Conservation (phyloP, 108 stramenopile genomes). For the Schizochytrium sp. region DNA sequence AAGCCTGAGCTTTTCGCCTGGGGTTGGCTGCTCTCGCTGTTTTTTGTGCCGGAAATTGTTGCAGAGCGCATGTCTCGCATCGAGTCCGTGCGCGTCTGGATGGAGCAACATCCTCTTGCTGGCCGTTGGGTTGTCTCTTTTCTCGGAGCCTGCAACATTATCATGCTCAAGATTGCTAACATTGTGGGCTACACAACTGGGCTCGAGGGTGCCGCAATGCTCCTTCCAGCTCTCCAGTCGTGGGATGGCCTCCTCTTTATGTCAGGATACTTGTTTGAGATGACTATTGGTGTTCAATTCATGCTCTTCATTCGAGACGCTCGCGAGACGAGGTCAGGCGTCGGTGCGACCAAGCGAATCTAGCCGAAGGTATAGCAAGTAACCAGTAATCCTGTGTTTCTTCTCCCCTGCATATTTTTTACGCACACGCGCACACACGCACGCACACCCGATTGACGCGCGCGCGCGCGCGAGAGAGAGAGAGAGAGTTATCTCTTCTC, state of each 20-base stretch:
- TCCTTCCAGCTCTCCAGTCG: neutral
- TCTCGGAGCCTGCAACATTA: constrained; percentile 24
- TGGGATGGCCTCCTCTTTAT: neutral
- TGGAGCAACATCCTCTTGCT: neutral
- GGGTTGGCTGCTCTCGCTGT: constrained; percentile 41
- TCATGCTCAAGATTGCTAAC: constrained; percentile 41
- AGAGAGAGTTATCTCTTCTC: no score
- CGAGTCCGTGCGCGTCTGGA: neutral
- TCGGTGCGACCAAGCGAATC: no score
- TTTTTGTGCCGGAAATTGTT: constrained; percentile 37
- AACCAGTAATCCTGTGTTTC: no score
- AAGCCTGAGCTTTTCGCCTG: constrained; percentile 46
- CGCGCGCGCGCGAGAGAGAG: no score
- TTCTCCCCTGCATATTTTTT: no score
- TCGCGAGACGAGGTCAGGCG: no score
- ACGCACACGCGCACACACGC: no score
- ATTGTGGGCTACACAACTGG: constrained; percentile 46
- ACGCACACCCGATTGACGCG: no score
- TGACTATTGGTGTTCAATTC: neutral
- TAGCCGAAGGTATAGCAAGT: no score
- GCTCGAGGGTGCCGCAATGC: constrained; percentile 27
- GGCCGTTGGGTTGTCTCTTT: neutral
- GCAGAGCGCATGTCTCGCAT: constrained; percentile 8
- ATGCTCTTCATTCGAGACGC: constrained; percentile 1
- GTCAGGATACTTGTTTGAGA: neutral